Evolutionary conservation across 2,329 filamentous ascomycete genomes (phyloP).

Genomic region (Daldinia sp.): DNA sequence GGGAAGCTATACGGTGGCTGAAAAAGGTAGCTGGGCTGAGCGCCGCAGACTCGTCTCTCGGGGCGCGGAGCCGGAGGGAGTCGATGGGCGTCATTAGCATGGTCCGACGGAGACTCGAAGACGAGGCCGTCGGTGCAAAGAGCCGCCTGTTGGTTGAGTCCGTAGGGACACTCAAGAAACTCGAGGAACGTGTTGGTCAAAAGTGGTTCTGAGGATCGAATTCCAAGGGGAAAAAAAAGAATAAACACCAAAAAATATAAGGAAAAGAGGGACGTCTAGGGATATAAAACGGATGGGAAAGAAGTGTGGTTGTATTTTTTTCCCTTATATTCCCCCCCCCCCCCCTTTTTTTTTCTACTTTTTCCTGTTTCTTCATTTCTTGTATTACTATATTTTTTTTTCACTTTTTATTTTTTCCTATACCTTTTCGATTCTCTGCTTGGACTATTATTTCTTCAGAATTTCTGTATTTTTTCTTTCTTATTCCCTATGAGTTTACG

Average conservation of each 20-base stretch:
- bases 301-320: constrained; percentile 24
- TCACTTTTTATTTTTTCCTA: constrained; percentile 21
- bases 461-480: constrained; percentile 14
- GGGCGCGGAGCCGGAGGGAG: constrained; percentile 56
- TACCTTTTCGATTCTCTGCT: constrained; percentile 20
- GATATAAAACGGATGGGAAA: constrained; percentile 24
- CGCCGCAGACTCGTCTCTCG: constrained; percentile 53
- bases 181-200: constrained; percentile 60
- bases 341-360: constrained; percentile 28
- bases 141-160: constrained; percentile 67
- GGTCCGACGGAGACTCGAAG: constrained; percentile 60
- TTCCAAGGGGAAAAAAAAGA: not conserved
- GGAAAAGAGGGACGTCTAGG: not conserved
- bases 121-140: constrained; percentile 62
- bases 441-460: constrained; percentile 28
- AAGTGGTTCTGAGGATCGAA: constrained; percentile 56
- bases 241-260: constrained; percentile 17
- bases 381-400: constrained; percentile 32
- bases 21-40: constrained; percentile 53
- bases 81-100: constrained; percentile 62
- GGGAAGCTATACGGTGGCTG: constrained; percentile 52
- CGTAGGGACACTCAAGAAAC: constrained; percentile 62
- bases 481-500: constrained; percentile 4
- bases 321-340: constrained; percentile 30
- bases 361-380: constrained; percentile 41